Base-by-base conservation (phyloP, 192 early-diverging fungal genomes). In the Obelidium mucronatum region DNA sequence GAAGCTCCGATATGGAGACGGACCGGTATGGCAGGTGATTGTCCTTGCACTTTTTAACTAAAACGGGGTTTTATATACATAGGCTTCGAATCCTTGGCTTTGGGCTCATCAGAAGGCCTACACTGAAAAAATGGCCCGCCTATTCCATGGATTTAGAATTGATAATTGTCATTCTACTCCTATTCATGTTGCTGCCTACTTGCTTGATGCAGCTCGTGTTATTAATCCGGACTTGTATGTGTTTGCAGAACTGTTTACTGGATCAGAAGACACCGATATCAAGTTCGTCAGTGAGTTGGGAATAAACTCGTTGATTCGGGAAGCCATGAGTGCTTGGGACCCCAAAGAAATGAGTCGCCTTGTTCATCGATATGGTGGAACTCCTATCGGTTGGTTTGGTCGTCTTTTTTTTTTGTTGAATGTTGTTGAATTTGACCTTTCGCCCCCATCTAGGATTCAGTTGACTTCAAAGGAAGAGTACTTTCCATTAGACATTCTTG, bases 151-250 rank as follows among this genome's bases (percentile, higher is more conserved):
- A 8, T 93, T 99, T 82, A 92, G 98, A 34, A 98, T 99, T 63
- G 98, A 99, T 84, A 99, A 99, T 79, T 99, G 98, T 78, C 98
- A 99, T 77, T 97, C 95, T 28, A 99, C 98, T 1, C 98, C 98
- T 1, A 88, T 98, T 26, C 93, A 97, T 78, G 89, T 99, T 2
- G 98, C 96, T 0, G 85, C 95, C 61, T 95, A 98, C 67, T 82
- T 99, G 4, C 83, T 99, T 48, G 96, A 98, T 77, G 88, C 89
- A 52, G 98, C 95, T 2, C 90, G 98, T 36, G 74, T 78, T 26
- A 87, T 94, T 24, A 90, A 92, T 15, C 97, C 95, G 19, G 90
- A 99, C 63, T 84, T 99, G 26, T 99, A 98, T 79, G 96, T 99
- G 30, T 90, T 97, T 73, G 98, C 98, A 0, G 98, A 99, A 82